These are phyloP conservation scores for Vigna nakashimae DNA, from an alignment of 306 rosid genomes.

Conservation along the genomic window DNA sequence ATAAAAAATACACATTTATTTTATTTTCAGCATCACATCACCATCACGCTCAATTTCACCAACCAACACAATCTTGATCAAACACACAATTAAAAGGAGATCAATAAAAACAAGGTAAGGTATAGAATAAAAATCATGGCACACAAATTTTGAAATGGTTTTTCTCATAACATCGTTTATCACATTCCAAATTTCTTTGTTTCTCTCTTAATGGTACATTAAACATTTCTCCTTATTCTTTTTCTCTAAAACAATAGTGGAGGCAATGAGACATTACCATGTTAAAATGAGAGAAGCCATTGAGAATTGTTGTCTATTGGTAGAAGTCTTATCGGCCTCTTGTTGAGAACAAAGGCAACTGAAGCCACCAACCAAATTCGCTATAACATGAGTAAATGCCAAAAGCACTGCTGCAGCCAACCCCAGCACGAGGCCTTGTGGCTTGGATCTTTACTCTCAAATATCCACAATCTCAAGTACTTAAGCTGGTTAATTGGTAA, in stretches of 20 bases:
- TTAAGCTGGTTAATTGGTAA: constrained; percentile 59
- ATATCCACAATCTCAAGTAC: constrained; percentile 83
- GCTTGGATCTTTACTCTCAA: constrained; percentile 96
- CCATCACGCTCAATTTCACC: constrained; percentile 85
- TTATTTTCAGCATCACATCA: constrained; percentile 33
- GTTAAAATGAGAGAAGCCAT: constrained; percentile 80
- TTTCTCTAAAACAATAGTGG: neutral
- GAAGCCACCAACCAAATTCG: constrained; percentile 82
- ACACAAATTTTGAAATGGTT: too few relatives aligned
- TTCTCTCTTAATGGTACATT: too few relatives aligned
- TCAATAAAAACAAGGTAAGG: neutral
- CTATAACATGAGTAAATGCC: constrained; percentile 71
- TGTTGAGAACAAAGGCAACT: constrained; percentile 78
- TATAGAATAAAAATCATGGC: neutral
- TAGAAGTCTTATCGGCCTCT: constrained; percentile 65
- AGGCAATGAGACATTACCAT: constrained; percentile 59
- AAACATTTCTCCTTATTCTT: too few relatives aligned
- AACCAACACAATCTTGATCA: constrained; percentile 72
- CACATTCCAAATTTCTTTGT: too few relatives aligned
- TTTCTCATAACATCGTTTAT: neutral
- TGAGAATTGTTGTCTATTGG: constrained; percentile 82
- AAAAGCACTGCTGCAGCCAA: constrained; percentile 72
- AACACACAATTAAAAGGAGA: constrained; percentile 14
- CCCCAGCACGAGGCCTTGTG: constrained; percentile 76
- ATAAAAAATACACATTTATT: too few relatives aligned